Evolutionary conservation across 2,329 filamentous ascomycete genomes (phyloP).

Genomic region (Simplicillium aogashimaense): DNA sequence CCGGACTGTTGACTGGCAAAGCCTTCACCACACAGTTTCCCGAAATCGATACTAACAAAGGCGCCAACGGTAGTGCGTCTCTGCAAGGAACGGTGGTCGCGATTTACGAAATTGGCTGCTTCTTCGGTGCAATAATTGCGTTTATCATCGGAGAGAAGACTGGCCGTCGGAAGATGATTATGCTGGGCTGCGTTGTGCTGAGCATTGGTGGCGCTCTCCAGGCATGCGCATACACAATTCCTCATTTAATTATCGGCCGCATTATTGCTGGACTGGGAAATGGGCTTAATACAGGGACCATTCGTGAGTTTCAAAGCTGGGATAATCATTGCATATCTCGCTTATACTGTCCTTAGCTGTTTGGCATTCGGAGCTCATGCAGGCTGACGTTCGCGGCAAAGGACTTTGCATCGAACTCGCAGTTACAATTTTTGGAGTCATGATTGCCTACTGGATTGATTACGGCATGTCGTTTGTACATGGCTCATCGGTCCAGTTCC

Average conservation of each 20-base stretch:
- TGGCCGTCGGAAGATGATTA: constrained; percentile 28
- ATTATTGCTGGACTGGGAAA: constrained; percentile 34
- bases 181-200: constrained; percentile 28
- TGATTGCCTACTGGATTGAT: constrained; percentile 24
- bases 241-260: constrained; percentile 32
- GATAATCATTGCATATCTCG: background rate
- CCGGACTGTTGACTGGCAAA: constrained; percentile 20
- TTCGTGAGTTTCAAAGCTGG: constrained; percentile 15
- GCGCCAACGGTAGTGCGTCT: constrained; percentile 28
- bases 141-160: constrained; percentile 30
- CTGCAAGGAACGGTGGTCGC: constrained; percentile 34
- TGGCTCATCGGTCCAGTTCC: constrained; percentile 25
- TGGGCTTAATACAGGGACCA: constrained; percentile 38
- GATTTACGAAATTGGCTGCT: constrained; percentile 38
- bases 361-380: constrained; percentile 32
- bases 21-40: constrained; percentile 21
- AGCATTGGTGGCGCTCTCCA: constrained; percentile 32
- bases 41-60: constrained; percentile 23
- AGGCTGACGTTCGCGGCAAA: constrained; percentile 26
- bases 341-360: constrained; percentile 12
- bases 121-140: constrained; percentile 32
- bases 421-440: constrained; percentile 27
- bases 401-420: constrained; percentile 22
- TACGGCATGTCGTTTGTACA: constrained; percentile 25
- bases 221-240: constrained; percentile 25